Evolutionary conservation across 2,329 filamentous ascomycete species (phyloP).

Genomic region (Pseudopithomyces maydicus): DNA sequence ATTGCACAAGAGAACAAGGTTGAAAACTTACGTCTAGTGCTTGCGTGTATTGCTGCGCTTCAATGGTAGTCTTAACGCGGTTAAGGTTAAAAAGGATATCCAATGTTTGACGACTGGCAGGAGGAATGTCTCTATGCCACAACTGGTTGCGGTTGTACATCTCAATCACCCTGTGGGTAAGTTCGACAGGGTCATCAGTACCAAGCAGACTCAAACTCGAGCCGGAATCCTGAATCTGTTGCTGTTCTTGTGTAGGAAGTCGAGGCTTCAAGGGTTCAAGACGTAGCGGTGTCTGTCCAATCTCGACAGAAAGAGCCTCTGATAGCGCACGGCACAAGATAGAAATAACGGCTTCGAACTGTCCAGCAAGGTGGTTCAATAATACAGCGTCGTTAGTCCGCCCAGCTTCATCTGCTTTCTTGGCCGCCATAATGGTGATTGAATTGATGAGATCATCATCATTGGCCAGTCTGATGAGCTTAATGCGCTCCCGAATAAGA

Average conservation of each 20-base stretch:
- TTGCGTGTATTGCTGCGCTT: slow-evolving; percentile 62
- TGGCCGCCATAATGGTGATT: slow-evolving; percentile 92
- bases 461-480: slow-evolving; percentile 78
- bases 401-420: slow-evolving; percentile 91
- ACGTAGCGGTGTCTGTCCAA: slow-evolving; percentile 79
- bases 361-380: slow-evolving; percentile 90
- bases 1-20: not conserved
- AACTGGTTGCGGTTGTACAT: slow-evolving; percentile 67
- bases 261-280: slow-evolving; percentile 81
- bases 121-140: slow-evolving; percentile 65
- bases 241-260: slow-evolving; percentile 38
- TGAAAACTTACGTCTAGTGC: slow-evolving; percentile 66
- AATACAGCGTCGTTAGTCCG: slow-evolving; percentile 92
- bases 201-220: slow-evolving; percentile 67
- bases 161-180: slow-evolving; percentile 66
- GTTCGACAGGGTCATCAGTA: slow-evolving; percentile 68
- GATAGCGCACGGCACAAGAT: slow-evolving; percentile 91
- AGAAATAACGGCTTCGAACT: slow-evolving; percentile 91
- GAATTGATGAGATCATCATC: slow-evolving; percentile 85
- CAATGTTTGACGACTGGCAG: slow-evolving; percentile 63
- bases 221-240: slow-evolving; percentile 37
- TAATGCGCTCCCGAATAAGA: slow-evolving; percentile 82
- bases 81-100: slow-evolving; percentile 65
- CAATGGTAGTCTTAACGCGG: slow-evolving; percentile 64
- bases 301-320: slow-evolving; percentile 83